A percentile compares a stretch with the other conserved stretches of the same genome.
These are phyloP conservation scores for Trichosporon faecale DNA, from an alignment of 1,284 basidiomycete genomes.

Conservation along the genomic window DNA sequence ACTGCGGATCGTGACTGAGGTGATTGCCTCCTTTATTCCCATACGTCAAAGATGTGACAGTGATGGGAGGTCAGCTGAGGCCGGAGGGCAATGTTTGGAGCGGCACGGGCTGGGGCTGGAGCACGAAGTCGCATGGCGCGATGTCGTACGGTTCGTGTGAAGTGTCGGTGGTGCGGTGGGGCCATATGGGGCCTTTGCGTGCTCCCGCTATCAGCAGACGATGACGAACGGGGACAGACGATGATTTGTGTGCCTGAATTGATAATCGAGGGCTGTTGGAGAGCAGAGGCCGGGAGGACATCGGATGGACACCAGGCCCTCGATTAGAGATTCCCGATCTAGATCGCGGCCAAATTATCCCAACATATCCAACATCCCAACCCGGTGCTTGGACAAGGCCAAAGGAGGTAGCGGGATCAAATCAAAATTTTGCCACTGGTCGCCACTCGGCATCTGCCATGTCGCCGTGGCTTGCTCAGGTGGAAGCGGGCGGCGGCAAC, in stretches of 20 bases:
- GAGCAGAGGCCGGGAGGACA: too few species aligned
- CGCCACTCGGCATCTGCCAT: background rate
- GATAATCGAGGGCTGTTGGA: conserved; percentile 1
- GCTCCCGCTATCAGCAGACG: background rate
- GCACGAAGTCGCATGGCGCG: too few species aligned
- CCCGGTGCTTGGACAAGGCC: background rate
- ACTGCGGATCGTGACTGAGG: background rate
- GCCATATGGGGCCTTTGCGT: background rate
- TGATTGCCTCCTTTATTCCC: background rate
- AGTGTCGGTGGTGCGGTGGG: background rate
- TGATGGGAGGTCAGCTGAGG: background rate
- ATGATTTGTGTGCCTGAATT: conserved; percentile 1
- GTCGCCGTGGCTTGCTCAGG: too few species aligned
- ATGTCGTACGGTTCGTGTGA: background rate
- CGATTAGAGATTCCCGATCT: conserved; percentile 1
- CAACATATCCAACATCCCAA: too few species aligned
- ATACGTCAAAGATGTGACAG: background rate
- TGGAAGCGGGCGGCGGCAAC: too few species aligned
- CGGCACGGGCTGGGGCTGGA: background rate
- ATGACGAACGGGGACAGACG: background rate
- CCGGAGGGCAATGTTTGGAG: background rate
- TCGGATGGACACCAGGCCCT: too few species aligned
- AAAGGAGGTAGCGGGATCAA: background rate
- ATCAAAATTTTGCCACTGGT: background rate
- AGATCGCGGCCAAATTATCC: background rate